A percentile compares a stretch with the other conserved stretches of the same genome.
Conservation (phyloP, 768 basidiomycete genomes). For the Gymnopilus dilepis region DNA sequence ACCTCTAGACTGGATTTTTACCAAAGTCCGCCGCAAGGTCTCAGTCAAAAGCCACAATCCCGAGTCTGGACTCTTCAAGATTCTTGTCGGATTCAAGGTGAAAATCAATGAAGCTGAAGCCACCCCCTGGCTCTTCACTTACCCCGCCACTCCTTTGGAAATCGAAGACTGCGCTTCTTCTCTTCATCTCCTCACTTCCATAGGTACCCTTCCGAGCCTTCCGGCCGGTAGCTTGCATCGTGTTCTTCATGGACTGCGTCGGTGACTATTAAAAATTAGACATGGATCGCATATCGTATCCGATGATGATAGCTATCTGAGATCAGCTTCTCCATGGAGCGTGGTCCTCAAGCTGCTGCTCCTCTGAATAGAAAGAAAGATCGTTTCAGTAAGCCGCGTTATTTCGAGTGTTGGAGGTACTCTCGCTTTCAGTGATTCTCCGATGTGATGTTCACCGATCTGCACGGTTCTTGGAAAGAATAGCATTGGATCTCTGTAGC, state of each 20-base stretch:
- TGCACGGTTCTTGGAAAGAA: not conserved
- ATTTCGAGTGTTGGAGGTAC: not conserved
- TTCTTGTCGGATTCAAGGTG: not conserved
- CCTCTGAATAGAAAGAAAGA: conserved; percentile 5
- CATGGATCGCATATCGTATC: not conserved
- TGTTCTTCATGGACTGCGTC: not conserved
- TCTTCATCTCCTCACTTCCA: not conserved
- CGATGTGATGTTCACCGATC: not conserved
- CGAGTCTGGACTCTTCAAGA: not conserved
- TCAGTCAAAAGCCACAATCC: conserved; percentile 3
- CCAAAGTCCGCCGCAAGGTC: not conserved
- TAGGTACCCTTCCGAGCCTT: not conserved
- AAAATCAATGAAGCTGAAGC: not conserved
- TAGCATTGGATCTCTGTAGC: no score
- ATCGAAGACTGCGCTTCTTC: not conserved
- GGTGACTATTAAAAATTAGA: not conserved
- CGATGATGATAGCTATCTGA: not conserved
- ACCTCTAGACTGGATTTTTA: not conserved
- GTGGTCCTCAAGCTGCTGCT: not conserved
- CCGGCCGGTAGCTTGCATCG: not conserved
- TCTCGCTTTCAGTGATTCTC: not conserved
- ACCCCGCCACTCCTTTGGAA: conserved; percentile 1
- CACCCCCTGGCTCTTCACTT: not conserved
- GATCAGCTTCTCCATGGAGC: not conserved
- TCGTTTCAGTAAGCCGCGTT: not conserved